phyloP scores from a whole-genome alignment of 805 yeast genomes.

The Candida stauntonica region DNA sequence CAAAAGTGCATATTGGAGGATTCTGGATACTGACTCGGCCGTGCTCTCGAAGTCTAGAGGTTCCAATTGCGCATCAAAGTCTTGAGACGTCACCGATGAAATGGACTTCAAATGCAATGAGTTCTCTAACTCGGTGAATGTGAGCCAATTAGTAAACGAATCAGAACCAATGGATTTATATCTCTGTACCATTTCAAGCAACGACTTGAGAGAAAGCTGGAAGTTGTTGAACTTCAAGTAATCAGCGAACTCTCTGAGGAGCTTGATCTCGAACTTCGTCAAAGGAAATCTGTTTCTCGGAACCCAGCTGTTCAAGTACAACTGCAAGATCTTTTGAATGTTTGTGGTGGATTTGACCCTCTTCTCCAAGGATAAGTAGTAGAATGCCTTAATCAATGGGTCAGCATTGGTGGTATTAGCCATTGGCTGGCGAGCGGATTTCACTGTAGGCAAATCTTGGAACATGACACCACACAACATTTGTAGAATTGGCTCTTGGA shows the following conservation, averaged over 20 bases:
- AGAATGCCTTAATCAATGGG: slow-evolving; percentile 30
- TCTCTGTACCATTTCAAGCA: slow-evolving; percentile 13
- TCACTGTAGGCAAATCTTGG: slow-evolving; percentile 17
- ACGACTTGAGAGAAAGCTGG: slow-evolving; percentile 10
- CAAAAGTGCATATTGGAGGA: slow-evolving; percentile 10
- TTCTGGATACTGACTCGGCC: slow-evolving; percentile 5
- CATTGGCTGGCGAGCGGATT: slow-evolving; percentile 2
- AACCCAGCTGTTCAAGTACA: slow-evolving; percentile 32
- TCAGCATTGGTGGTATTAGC: slow-evolving; percentile 21
- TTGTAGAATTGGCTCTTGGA: slow-evolving; percentile 19
- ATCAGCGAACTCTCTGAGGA: slow-evolving; percentile 15
- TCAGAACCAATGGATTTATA: slow-evolving; percentile 6
- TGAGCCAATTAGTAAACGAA: slow-evolving; percentile 17
- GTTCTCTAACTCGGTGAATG: slow-evolving; percentile 12
- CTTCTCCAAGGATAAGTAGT: slow-evolving; percentile 32
- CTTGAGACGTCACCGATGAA: slow-evolving; percentile 2
- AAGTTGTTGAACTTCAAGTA: slow-evolving; percentile 22
- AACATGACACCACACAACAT: slow-evolving; percentile 23
- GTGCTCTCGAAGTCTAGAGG: slow-evolving; percentile 2
- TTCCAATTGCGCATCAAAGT: slow-evolving; percentile 2
- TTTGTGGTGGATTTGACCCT: slow-evolving; percentile 29
- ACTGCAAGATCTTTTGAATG: slow-evolving; percentile 28
- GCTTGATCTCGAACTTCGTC: slow-evolving; percentile 17
- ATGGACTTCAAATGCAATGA: slow-evolving; percentile 10
- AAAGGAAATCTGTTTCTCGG: slow-evolving; percentile 13